Percentiles rank a stretch among this genome's conserved stretches.
phyloP scores from a whole-genome alignment of 179 eudicot species.

The Vitellaria paradoxa region DNA sequence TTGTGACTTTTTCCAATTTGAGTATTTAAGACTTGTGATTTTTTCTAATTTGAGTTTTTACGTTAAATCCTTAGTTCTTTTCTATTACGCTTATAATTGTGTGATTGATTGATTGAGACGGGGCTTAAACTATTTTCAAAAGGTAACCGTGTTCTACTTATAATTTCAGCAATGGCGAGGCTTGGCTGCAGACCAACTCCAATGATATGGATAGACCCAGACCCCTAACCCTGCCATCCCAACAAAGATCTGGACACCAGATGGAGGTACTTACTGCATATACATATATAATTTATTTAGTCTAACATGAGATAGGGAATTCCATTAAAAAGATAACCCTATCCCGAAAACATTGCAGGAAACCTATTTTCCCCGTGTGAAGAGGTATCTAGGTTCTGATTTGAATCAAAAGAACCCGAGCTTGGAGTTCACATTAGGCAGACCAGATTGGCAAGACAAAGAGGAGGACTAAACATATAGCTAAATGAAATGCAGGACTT shows the following conservation, averaged over 20 bases:
- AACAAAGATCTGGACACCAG: conserved; percentile 23
- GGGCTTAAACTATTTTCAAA: background rate
- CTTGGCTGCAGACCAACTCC: conserved; percentile 28
- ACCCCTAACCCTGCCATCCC: conserved; percentile 24
- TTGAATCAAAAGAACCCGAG: conserved; percentile 32
- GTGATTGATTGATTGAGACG: no score
- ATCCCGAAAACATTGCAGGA: conserved; percentile 23
- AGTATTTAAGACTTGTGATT: no score
- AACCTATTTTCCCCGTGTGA: conserved; percentile 10
- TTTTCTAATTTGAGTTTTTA: no score
- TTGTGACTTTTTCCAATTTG: no score
- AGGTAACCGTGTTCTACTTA: background rate
- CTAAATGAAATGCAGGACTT: background rate
- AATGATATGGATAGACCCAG: conserved; percentile 26
- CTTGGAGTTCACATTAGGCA: conserved; percentile 44
- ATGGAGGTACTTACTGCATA: conserved; percentile 27
- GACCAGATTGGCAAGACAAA: conserved; percentile 34
- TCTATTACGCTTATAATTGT: no score
- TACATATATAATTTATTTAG: background rate
- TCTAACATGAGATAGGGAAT: background rate
- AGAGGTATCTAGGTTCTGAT: conserved; percentile 20
- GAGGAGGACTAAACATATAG: conserved; percentile 1
- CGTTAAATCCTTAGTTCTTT: no score
- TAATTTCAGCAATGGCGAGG: conserved; percentile 34
- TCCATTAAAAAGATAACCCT: background rate